Evolutionary conservation across 2,329 filamentous ascomycete species (phyloP), one percentile per base, ranked within the genome.

Genomic region (Fusarium mangiferae): DNA sequence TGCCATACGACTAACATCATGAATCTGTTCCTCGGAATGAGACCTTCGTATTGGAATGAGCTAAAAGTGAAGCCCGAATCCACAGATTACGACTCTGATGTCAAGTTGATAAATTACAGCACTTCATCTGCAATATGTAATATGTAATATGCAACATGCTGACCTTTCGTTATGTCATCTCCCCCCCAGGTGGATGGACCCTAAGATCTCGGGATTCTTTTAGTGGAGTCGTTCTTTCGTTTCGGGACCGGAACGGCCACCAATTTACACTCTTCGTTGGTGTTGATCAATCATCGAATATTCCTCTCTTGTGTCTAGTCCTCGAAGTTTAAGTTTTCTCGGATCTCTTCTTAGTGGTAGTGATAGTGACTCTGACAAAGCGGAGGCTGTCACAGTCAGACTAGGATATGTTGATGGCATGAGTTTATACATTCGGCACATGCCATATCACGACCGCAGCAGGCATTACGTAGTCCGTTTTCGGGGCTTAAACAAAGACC

Each of bases 391-490:
- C 42, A 51, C 56, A 30, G 44, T 24, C 44, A 59, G 44, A 52
- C 42, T 59, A 24, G n/a, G 56, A 58, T 58, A 52, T 39, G 56
- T 35, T 33, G 24, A 59, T 59, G 44, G 56, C 30, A 36, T 59
- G 56, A 58, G 56, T 51, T 38, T 51, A 59, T 24, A 51, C 56
- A 51, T 36, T 51, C 56, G 68, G 68, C 59, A 59, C 54, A 66
- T 57, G 59, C 30, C 63, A 66, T 46, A 42, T 24, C 63, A 48
- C 33, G 28, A 33, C 46, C 48, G 51, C 55, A 55, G 55, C 58
- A 57, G 22, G 24, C 42, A 67, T 74, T 71, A 71, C 70, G 70
- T 73, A 71, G 62, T 38, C 66, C 28, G 55, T 52, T 68, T 46
- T 70, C 49, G 55, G 67, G 44, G 62, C 48, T 71, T 54, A 56